A percentile compares a stretch with the other conserved stretches of the same genome.
phyloP scores from a whole-genome alignment of 2,329 filamentous ascomycete genomes.

The Nannizziopsis arthrosporioides region DNA sequence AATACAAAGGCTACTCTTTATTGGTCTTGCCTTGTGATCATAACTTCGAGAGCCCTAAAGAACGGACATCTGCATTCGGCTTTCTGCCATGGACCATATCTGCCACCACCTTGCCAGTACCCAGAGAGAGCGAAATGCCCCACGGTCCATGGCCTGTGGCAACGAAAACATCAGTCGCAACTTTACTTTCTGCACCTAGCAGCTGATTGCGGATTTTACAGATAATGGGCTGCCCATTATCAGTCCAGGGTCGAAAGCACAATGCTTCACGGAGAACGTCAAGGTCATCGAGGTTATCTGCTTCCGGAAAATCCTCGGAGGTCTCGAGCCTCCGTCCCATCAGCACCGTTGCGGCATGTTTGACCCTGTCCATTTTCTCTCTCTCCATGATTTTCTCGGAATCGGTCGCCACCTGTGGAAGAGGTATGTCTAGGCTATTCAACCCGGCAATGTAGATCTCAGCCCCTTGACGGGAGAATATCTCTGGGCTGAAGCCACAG shows the following conservation, averaged over 20 bases:
- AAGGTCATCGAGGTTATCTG: slow-evolving; percentile 39
- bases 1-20: no score
- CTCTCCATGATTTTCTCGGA: slow-evolving; percentile 32
- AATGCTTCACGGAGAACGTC: slow-evolving; percentile 53
- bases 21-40: no score
- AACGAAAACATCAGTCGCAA: slow-evolving; percentile 53
- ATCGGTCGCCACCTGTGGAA: slow-evolving; percentile 45
- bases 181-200: slow-evolving; percentile 42
- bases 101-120: slow-evolving; percentile 58
- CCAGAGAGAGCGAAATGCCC: slow-evolving; percentile 55
- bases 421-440: slow-evolving; percentile 48
- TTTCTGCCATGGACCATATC: slow-evolving; percentile 54
- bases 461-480: slow-evolving; percentile 55
- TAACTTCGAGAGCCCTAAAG: slow-evolving; percentile 31
- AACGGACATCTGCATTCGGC: slow-evolving; percentile 49
- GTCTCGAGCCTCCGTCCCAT: slow-evolving; percentile 21
- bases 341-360: slow-evolving; percentile 24
- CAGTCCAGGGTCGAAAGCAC: slow-evolving; percentile 62
- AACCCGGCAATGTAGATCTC: slow-evolving; percentile 64
- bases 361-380: slow-evolving; percentile 28
- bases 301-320: slow-evolving; percentile 14
- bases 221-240: slow-evolving; percentile 53
- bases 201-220: slow-evolving; percentile 44
- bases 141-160: slow-evolving; percentile 65
- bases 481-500: slow-evolving; percentile 54